phyloP scores from a whole-genome alignment of 768 basidiomycete genomes.

The Solioccasus polychromus region DNA sequence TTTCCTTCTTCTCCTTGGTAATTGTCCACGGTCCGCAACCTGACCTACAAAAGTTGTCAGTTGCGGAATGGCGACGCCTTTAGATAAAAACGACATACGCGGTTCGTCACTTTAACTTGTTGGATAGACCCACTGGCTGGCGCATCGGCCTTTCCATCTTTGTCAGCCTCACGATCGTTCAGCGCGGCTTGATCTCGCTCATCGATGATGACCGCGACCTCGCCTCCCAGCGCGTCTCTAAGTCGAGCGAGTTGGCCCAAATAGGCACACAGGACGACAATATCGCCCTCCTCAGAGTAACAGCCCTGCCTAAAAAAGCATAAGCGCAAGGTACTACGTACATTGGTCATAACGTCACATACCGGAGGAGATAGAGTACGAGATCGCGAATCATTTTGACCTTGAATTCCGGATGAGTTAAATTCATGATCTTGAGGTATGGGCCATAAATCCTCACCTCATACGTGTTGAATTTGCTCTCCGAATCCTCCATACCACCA shows the following conservation, averaged over 20 bases:
- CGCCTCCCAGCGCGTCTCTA: constrained; percentile 38
- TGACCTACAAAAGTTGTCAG: constrained; percentile 41
- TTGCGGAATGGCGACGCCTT: too few species aligned
- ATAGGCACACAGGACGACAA: constrained; percentile 55
- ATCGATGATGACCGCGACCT: constrained; percentile 64
- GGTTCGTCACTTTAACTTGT: constrained; percentile 48
- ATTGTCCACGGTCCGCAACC: constrained; percentile 72
- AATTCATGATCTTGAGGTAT: not conserved
- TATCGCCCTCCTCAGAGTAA: constrained; percentile 46
- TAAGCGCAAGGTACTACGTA: too few species aligned
- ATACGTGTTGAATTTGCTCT: constrained; percentile 62
- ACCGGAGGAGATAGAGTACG: constrained; percentile 49
- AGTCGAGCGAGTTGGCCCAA: constrained; percentile 48
- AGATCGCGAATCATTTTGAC: constrained; percentile 50
- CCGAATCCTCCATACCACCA: constrained; percentile 55
- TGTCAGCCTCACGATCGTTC: constrained; percentile 44
- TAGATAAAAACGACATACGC: constrained; percentile 41
- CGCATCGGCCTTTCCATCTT: constrained; percentile 32
- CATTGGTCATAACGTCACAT: constrained; percentile 1
- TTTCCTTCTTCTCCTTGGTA: constrained; percentile 75
- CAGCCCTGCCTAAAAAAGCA: constrained; percentile 44
- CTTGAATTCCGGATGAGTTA: too few species aligned
- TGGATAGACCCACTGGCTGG: constrained; percentile 35
- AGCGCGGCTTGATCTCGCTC: constrained; percentile 64
- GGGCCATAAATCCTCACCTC: constrained; percentile 54